Percentiles rank a stretch among this genome's conserved stretches.
These are phyloP conservation scores for Kernera saxatilis DNA, from an alignment of 345 rosid genomes.

Conservation along the genomic window DNA sequence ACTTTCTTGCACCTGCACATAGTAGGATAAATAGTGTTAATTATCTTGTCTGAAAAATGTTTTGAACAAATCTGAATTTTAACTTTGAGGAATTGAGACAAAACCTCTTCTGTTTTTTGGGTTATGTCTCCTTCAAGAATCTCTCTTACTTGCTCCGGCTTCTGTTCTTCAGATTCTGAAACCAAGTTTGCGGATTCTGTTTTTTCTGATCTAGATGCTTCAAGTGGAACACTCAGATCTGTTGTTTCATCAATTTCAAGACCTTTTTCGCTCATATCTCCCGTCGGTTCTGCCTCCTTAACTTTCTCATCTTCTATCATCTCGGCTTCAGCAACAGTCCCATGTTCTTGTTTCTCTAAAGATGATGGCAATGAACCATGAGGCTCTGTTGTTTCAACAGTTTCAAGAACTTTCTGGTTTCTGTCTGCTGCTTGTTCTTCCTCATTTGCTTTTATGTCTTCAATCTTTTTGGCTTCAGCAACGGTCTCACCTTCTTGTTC, in stretches of 20 bases:
- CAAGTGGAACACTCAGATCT: too few species aligned
- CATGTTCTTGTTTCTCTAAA: background rate
- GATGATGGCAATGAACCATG: constrained; percentile 1
- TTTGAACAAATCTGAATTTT: background rate
- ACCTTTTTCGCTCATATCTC: too few species aligned
- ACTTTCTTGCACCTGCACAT: constrained; percentile 1
- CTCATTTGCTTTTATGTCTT: constrained; percentile 1
- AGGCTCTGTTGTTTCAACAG: background rate
- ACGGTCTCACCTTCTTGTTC: constrained; percentile 1
- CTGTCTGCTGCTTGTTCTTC: constrained; percentile 7
- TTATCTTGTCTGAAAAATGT: background rate
- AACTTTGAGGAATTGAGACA: background rate
- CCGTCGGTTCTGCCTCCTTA: background rate
- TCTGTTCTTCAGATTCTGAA: too few species aligned
- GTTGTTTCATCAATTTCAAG: too few species aligned
- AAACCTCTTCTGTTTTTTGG: background rate
- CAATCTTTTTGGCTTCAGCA: background rate
- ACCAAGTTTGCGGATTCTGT: too few species aligned
- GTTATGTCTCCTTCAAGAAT: background rate
- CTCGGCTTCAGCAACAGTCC: background rate
- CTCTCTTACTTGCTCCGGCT: too few species aligned
- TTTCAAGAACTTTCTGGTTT: background rate
- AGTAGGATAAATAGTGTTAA: background rate
- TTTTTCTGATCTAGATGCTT: too few species aligned
- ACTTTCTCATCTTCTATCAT: background rate